phyloP scores from a whole-genome alignment of 306 rosid species.

The Glycine soja region DNA sequence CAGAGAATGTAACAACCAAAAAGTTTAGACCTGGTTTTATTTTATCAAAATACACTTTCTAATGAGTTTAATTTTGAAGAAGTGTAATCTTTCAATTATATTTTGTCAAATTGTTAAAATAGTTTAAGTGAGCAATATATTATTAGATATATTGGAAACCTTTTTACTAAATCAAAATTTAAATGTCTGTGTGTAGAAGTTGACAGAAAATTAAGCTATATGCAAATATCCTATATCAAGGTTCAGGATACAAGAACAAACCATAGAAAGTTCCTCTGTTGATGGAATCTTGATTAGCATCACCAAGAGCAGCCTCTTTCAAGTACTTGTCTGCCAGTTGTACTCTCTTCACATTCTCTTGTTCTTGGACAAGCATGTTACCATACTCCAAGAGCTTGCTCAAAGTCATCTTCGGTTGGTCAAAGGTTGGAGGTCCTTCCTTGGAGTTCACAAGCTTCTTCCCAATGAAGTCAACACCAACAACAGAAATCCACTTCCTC shows the following conservation, averaged over 20 bases:
- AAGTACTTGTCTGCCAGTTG: conserved; percentile 80
- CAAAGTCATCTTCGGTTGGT: conserved; percentile 68
- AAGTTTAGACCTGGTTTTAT: conserved; percentile 1
- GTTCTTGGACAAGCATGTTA: conserved; percentile 78
- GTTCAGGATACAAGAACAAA: conserved; percentile 50
- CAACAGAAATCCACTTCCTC: conserved; percentile 66
- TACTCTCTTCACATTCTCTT: conserved; percentile 84
- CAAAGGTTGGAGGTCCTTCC: conserved; percentile 77
- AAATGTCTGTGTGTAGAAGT: not conserved
- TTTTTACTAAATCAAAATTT: not conserved
- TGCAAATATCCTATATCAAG: conserved; percentile 55
- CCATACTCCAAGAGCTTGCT: conserved; percentile 72
- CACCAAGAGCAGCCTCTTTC: conserved; percentile 82
- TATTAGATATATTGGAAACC: not conserved
- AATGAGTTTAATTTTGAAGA: not conserved
- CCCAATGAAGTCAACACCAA: conserved; percentile 58
- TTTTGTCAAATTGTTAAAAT: not conserved
- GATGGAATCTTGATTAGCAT: conserved; percentile 72
- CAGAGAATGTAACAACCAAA: not conserved
- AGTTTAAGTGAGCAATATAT: not conserved
- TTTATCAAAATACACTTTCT: not conserved
- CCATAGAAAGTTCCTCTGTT: conserved; percentile 66
- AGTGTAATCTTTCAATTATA: too few species aligned
- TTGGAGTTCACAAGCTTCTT: conserved; percentile 84
- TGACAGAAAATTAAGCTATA: not conserved